Percentiles rank a stretch among this genome's conserved stretches.
Evolutionary conservation across 2,329 filamentous ascomycete genomes (phyloP).

Genomic region (Hirsutella rhossiliensis): DNA sequence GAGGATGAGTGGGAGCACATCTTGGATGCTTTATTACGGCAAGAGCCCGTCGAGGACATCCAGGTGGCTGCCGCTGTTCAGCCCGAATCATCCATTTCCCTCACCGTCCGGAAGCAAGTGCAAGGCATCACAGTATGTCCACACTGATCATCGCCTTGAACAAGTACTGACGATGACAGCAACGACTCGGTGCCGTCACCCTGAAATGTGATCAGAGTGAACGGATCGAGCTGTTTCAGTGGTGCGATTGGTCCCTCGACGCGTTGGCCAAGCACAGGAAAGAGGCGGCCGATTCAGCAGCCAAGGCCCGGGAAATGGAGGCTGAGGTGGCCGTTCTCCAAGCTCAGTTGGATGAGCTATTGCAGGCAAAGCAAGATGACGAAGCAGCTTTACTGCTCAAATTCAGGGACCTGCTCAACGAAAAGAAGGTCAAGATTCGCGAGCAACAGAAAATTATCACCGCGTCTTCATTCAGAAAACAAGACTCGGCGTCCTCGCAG

Average conservation of each 20-base stretch:
- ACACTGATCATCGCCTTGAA: conserved; percentile 5
- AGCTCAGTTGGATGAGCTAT: conserved; percentile 52
- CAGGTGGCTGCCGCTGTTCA: conserved; percentile 48
- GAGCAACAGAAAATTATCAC: conserved; percentile 55
- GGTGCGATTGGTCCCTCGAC: conserved; percentile 50
- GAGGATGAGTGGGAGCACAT: conserved; percentile 56
- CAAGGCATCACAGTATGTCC: conserved; percentile 53
- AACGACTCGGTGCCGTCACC: conserved; percentile 55
- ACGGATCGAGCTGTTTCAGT: conserved; percentile 55
- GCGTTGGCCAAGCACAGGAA: conserved; percentile 31
- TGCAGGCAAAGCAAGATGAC: conserved; percentile 52
- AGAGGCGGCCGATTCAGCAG: conserved; percentile 28
- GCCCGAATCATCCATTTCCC: conserved; percentile 36
- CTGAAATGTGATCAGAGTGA: conserved; percentile 43
- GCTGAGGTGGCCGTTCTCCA: conserved; percentile 45
- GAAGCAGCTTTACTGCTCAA: conserved; percentile 57
- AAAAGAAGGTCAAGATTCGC: conserved; percentile 70
- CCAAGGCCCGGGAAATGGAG: conserved; percentile 35
- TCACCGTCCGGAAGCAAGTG: conserved; percentile 54
- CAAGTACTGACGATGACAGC: conserved; percentile 32
- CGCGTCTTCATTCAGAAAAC: conserved; percentile 22
- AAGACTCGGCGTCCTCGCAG: conserved; percentile 16
- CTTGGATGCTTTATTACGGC: conserved; percentile 43
- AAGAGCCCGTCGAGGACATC: conserved; percentile 37
- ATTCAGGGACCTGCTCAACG: conserved; percentile 59